Base-by-base conservation (phyloP, 768 basidiomycete genomes). In the Lanmaoa pseudosensibilis region DNA sequence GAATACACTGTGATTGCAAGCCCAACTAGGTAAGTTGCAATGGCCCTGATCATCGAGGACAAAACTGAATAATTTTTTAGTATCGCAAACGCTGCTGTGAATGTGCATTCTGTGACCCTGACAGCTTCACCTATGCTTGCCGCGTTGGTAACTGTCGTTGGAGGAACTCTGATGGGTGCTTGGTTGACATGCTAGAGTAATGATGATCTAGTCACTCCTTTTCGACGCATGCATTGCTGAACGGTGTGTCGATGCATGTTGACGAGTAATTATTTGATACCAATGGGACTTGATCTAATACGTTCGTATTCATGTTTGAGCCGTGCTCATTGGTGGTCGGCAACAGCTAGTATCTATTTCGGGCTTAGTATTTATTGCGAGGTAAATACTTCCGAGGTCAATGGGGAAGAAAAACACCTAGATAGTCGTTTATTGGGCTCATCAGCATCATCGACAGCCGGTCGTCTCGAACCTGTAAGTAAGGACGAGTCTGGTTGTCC, bases 1-100 rank as follows among this genome's bases (percentile, higher is more conserved):
- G 65, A 79, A 2, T 86, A 78, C 69, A 84, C 80, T 16, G 74
- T 78, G 21, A 79, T 80, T 27, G 44, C 60, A 18, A 54, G 40
- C 23, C 19, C 60, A 27, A 67, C 59, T 15, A 48, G 58, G 68
- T 63, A 32, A 52, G 63, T n/a, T n/a, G n/a, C 9, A 39, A 39
- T 19, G 40, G 4, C 23, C 4, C 11, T 5, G 46, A 33, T 44
- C 19, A 18, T n/a, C 3, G 6, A 39, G 21, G 25, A 33, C 32
- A 34, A 19, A 16, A 11, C 58, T 57, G 1, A 50, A 39, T 12
- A 11, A 5, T 6, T 4, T 37, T 44, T 46, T 54, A 68, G 66
- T n/a, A 49, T 59, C 16, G 23, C 50, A n/a, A 65, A 65, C 19
- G 55, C 56, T 43, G 65, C 60, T 16, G 30, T 34, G 37, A 57